Evolutionary conservation across 768 basidiomycete genomes (phyloP), one percentile per base, ranked within the genome.

Genomic region (Suillus placidus): DNA sequence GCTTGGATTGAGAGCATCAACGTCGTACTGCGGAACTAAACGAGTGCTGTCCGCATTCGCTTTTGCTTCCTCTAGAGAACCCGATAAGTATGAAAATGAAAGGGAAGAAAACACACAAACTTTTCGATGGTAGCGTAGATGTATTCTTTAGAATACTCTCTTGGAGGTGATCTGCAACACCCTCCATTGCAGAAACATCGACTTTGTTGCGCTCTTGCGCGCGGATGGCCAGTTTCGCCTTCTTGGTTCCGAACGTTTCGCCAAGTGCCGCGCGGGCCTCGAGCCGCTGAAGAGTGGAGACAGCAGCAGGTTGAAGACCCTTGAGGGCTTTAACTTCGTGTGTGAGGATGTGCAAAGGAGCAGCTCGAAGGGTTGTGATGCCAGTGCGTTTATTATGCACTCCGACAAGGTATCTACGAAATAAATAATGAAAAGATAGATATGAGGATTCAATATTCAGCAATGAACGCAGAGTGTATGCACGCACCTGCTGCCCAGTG

Each of bases 211-310:
- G 86, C 77, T 96, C 95, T 62, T 85, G 86, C 5, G 94, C 91
- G 61, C 86, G 86, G 72, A 98, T 95, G 35, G 87, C 88, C 12
- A 87, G 86, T 76, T 94, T 91, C 54, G 95, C 94, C 75, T 97
- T 99, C 80, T 95, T 93, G 32, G 95, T 97, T 26, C 97, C 97
- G 69, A 99, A 99, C 1, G 92, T 87, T 75, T 95, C 90, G 38
- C 97, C 95, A 2, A 99, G 85, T n/a, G 86, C 82, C 63, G 86
- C 92, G 49, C 89, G 84, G 18, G 89, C 90, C 60, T 88, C 83
- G 47, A 84, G 79, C 65, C 88, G 84, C 56, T 81, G 70, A 58
- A 85, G 79, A 10, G 81, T 76, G 18, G 87, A 83, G 9, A 84
- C 83, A 14, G 81, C 78, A 5, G 84, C 77, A 16, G 85, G 80